Base-by-base conservation (phyloP, 2,329 filamentous ascomycete genomes). In the Eurotiales sp. region DNA sequence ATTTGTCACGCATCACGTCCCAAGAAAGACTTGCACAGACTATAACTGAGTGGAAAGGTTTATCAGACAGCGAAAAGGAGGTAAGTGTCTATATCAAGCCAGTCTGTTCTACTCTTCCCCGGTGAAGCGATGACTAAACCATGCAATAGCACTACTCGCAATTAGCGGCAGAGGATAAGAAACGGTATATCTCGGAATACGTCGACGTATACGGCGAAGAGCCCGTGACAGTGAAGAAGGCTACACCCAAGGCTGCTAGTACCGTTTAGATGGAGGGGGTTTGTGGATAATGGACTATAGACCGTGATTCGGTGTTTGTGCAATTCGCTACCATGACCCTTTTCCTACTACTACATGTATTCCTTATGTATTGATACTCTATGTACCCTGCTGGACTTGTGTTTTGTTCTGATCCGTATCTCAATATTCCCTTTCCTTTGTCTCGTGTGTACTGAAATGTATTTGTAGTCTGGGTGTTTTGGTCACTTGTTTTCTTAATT, bases 1-100 rank as follows among this genome's bases (percentile, higher is more conserved):
- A 84, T 46, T 72, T 81, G 50, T 74, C 72, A 52, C 67, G 73
- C 42, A 72, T 83, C 52, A 7, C 48, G 0, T 0, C 69, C 0
- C 2, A 3, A 0, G 78, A 84, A 3, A 47, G 53, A n/a, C 14
- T 39, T 15, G 7, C 37, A 6, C 56, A 50, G 8, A 47, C 60
- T 23, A 46, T 50, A 4, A 49, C 55, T 10, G 61, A 65, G 48
- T 70, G 63, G 64, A 60, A 57, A 15, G 50, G 22, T 8, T 10
- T 68, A 53, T 58, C 65, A 2, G 55, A 63, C 3, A 40, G 56
- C 2, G 70, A 72, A 57, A 72, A 71, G 53, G 56, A 69, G 61
- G 71, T 72, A 61, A 49, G 64, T 56, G 34, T n/a, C n/a, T n/a
- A n/a, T n/a, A n/a, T n/a, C n/a, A n/a, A n/a, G n/a, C n/a, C n/a